Base-by-base conservation (phyloP, 805 yeast genomes). In the Priceomyces castillae region DNA sequence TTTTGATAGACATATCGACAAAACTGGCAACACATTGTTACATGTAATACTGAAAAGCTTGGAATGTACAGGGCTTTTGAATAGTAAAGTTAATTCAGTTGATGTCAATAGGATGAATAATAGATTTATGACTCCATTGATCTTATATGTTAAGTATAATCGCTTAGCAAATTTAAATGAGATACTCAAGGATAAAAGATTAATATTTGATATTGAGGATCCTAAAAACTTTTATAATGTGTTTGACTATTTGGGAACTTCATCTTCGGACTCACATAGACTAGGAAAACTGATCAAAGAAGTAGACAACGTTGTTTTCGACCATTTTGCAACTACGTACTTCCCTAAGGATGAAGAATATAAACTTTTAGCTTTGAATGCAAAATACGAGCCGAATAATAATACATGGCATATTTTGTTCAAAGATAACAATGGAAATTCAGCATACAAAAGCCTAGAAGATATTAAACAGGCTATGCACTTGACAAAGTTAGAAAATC, bases 21-120 rank as follows among this genome's bases (percentile, higher is more conserved):
- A 59, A 17, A 75, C 78, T 43, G 92, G 92, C 0, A 89, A 90
- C 57, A 81, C 94, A 0, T 56, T 92, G 2, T 64, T 92, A 25
- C 98, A 92, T 62, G 75, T 86, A 2, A 65, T 88, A 23, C 76
- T 77, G 39, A 73, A 74, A 11, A 74, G 76, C 12, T 60, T 86
- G 22, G 43, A 54, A 2, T 54, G 51, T 30, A 58, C 72, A 0
- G 36, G 49, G 14, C 39, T 70, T 14, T 54, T 68, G 19, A 40
- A 46, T 16, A 56, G 62, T 23, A 9, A 36, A 18, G 53, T 59
- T 5, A 69, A 70, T 34, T 61, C 73, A 4, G 46, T 71, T 14
- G 53, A 69, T 46, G 53, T 88, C 10, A 88, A 92, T 58, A 76
- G 74, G 44, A 59, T 76, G 15, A 90, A 88, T 57, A 52, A 57